Conservation (phyloP, 1,139 yeast species). For the Blastobotrys illinoisensis region DNA sequence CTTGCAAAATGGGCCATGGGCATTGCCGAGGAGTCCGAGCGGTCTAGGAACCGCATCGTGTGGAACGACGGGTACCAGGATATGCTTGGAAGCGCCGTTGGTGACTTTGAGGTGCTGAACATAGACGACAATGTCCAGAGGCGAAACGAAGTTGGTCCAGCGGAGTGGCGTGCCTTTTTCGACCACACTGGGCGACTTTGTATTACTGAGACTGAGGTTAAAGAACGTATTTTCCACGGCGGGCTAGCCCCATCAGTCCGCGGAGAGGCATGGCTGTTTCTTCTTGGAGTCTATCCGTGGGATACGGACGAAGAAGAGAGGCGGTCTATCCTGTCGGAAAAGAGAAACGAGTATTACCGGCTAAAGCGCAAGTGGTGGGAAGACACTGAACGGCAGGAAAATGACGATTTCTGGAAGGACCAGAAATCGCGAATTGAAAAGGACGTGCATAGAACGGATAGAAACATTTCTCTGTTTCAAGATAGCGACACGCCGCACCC, state of each 20-base stretch:
- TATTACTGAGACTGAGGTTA: slow-evolving; percentile 70
- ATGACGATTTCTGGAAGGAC: slow-evolving; percentile 77
- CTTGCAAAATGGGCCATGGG: slow-evolving; percentile 97
- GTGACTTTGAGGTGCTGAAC: slow-evolving; percentile 63
- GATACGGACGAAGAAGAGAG: slow-evolving; percentile 71
- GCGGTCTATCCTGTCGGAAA: slow-evolving; percentile 48
- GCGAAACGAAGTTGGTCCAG: slow-evolving; percentile 55
- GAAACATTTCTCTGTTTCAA: slow-evolving; percentile 62
- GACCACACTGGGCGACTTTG: slow-evolving; percentile 70
- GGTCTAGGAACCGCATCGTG: slow-evolving; percentile 48
- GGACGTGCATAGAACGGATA: slow-evolving; percentile 88
- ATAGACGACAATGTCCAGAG: slow-evolving; percentile 60
- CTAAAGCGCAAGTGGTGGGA: slow-evolving; percentile 67
- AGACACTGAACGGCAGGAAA: slow-evolving; percentile 49
- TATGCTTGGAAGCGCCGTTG: slow-evolving; percentile 54
- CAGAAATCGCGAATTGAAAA: slow-evolving; percentile 87
- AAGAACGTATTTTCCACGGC: slow-evolving; percentile 83
- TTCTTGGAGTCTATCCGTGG: slow-evolving; percentile 86
- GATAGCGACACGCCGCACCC: slow-evolving; percentile 46
- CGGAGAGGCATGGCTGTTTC: slow-evolving; percentile 77
- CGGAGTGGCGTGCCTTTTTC: slow-evolving; percentile 85
- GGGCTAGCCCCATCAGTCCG: slow-evolving; percentile 63
- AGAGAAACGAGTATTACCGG: slow-evolving; percentile 59
- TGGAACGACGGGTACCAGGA: slow-evolving; percentile 39
- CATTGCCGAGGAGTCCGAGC: slow-evolving; percentile 88